Evolutionary conservation across 495 filamentous ascomycete genomes (phyloP).

Genomic region (Staphylotrichum tortipilum): DNA sequence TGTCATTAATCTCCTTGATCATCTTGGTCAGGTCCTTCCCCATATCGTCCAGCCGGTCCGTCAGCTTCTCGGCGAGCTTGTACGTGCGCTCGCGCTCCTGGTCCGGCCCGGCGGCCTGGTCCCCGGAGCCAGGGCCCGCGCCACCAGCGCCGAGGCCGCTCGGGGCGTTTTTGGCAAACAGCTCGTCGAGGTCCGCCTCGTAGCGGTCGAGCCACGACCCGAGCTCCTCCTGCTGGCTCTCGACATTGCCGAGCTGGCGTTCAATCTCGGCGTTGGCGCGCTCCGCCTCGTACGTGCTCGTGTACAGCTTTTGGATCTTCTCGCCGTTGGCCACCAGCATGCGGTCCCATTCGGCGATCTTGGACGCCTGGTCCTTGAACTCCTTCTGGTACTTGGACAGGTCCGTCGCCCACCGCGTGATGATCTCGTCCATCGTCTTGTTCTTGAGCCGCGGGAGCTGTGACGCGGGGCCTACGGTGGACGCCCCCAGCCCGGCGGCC

Average conservation of each 20-base stretch:
- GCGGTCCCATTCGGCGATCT: slow-evolving; percentile 85
- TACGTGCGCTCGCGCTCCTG: slow-evolving; percentile 92
- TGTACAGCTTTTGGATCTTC: slow-evolving; percentile 84
- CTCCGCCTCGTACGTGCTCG: slow-evolving; percentile 82
- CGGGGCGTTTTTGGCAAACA: slow-evolving; percentile 66
- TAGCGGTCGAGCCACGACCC: slow-evolving; percentile 77
- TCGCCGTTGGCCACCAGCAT: slow-evolving; percentile 84
- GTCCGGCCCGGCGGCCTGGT: slow-evolving; percentile 74
- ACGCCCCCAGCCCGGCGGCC: slow-evolving; percentile 48
- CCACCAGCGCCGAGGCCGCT: neutral
- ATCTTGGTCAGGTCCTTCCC: slow-evolving; percentile 83
- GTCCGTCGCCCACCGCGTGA: slow-evolving; percentile 94
- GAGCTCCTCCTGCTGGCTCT: slow-evolving; percentile 85
- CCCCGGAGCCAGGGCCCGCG: slow-evolving; percentile 31
- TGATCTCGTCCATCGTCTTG: slow-evolving; percentile 99
- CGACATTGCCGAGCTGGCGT: slow-evolving; percentile 75
- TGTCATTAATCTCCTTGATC: slow-evolving; percentile 95
- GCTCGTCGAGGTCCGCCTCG: slow-evolving; percentile 77
- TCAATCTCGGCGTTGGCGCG: slow-evolving; percentile 84
- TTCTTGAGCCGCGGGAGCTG: slow-evolving; percentile 85
- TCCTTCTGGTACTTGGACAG: slow-evolving; percentile 92
- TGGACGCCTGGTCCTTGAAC: slow-evolving; percentile 78
- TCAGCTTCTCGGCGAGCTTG: slow-evolving; percentile 81
- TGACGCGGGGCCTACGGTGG: slow-evolving; percentile 70
- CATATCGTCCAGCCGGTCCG: slow-evolving; percentile 80